Conservation (phyloP, 2,329 filamentous ascomycete species). For the Talaromyces rugulosus region DNA sequence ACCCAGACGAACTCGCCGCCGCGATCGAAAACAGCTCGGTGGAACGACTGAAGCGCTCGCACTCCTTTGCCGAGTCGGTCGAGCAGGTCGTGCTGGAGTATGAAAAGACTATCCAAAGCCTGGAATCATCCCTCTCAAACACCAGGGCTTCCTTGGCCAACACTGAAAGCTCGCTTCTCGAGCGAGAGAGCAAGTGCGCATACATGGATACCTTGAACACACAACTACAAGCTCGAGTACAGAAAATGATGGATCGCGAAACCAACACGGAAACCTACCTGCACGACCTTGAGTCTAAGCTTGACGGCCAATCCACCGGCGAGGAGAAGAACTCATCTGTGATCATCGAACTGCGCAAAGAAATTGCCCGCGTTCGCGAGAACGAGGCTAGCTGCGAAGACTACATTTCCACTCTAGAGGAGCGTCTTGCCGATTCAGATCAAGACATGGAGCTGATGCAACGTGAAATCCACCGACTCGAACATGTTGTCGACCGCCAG, state of each 20-base stretch:
- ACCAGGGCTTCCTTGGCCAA: conserved; percentile 78
- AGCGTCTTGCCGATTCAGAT: conserved; percentile 89
- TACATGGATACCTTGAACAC: conserved; percentile 89
- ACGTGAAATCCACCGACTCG: conserved; percentile 87
- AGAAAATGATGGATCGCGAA: conserved; percentile 90
- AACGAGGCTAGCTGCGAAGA: conserved; percentile 89
- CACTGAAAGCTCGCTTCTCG: conserved; percentile 80
- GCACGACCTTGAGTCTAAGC: conserved; percentile 82
- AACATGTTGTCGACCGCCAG: conserved; percentile 93
- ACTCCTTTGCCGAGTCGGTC: conserved; percentile 91
- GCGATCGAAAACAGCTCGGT: conserved; percentile 71
- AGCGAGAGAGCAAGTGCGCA: conserved; percentile 89
- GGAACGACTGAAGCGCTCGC: conserved; percentile 87
- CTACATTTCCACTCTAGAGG: conserved; percentile 94
- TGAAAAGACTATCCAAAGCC: conserved; percentile 93
- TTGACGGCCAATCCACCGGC: conserved; percentile 84
- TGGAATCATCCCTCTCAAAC: conserved; percentile 86
- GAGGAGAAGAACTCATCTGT: conserved; percentile 89
- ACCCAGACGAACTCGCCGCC: conserved; percentile 45
- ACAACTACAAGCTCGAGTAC: conserved; percentile 83
- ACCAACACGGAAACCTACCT: conserved; percentile 88
- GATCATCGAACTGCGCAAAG: conserved; percentile 82
- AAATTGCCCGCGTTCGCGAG: conserved; percentile 80
- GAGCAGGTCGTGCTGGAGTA: conserved; percentile 96
- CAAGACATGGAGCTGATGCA: conserved; percentile 97